Evolutionary conservation across 169 alveolate genomes (phyloP).

Genomic region (Cryptosporidium sp.): DNA sequence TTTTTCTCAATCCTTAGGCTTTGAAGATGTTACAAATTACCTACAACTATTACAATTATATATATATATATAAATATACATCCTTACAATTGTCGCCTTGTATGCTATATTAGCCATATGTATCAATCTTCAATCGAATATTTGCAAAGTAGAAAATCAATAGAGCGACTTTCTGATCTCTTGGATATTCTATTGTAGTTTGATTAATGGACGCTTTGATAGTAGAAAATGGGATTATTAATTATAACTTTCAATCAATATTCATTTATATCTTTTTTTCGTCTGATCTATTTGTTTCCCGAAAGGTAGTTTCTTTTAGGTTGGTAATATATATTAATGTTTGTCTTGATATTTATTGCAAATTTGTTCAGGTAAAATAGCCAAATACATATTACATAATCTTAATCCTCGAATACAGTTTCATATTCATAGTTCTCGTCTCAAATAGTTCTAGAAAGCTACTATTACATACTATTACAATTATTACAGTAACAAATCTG

Average conservation of each 20-base stretch:
- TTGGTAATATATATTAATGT: neutral
- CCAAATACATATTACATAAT: too few species aligned
- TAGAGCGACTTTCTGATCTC: neutral
- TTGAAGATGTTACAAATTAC: neutral
- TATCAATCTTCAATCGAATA: neutral
- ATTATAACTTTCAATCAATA: neutral
- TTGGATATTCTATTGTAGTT: too few species aligned
- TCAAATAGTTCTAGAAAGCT: too few species aligned
- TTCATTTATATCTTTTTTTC: too few species aligned
- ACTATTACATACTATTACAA: too few species aligned
- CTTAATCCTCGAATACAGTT: too few species aligned
- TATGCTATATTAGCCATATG: neutral
- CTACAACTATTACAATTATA: neutral
- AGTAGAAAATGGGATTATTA: constrained; percentile 12
- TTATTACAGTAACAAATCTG: too few species aligned
- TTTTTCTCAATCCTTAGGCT: neutral
- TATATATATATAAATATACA: neutral
- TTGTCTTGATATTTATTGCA: too few species aligned
- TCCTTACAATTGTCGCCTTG: neutral
- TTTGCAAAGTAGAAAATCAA: neutral
- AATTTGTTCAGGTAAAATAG: too few species aligned
- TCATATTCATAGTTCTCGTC: too few species aligned
- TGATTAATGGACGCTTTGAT: neutral
- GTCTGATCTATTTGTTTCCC: neutral
- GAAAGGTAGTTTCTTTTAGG: neutral